These are phyloP conservation scores for Eragrostis curvula DNA, from an alignment of 176 grass and related monocot species.

Conservation along the genomic window DNA sequence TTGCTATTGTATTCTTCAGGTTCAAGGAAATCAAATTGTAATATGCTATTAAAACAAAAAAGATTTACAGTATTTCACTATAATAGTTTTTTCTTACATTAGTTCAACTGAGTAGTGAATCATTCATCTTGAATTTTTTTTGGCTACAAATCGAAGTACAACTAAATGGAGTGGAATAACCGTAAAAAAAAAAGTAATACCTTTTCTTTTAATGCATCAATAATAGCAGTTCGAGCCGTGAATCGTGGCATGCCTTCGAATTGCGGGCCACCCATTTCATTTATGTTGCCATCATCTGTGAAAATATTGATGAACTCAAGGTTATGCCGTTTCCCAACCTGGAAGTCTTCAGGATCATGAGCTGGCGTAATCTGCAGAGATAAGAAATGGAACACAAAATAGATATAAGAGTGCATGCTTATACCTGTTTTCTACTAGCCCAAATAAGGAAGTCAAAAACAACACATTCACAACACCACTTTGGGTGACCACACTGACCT, in stretches of 20 bases:
- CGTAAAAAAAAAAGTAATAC: constrained; percentile 33
- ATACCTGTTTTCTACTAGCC: constrained; percentile 4
- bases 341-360: constrained; percentile 92
- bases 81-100: neutral
- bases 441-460: neutral
- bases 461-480: neutral
- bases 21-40: constrained; percentile 2
- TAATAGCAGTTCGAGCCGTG: constrained; percentile 61
- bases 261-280: constrained; percentile 64
- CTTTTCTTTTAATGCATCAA: constrained; percentile 68
- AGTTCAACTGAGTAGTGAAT: neutral
- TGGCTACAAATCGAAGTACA: neutral
- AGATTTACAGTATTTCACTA: neutral
- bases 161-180: constrained; percentile 3
- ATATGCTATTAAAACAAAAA: constrained; percentile 10
- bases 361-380: constrained; percentile 78
- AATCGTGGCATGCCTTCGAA: constrained; percentile 87
- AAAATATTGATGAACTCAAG: constrained; percentile 90
- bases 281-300: constrained; percentile 84
- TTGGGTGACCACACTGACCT: constrained; percentile 46
- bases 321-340: constrained; percentile 84
- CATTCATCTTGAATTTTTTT: constrained; percentile 19
- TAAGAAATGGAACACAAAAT: constrained; percentile 18
- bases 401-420: neutral
- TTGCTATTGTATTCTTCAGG: neutral